Percentiles rank a stretch among this genome's conserved stretches.
Evolutionary conservation across 768 basidiomycete genomes (phyloP).

Genomic region (Mycena alexandri): DNA sequence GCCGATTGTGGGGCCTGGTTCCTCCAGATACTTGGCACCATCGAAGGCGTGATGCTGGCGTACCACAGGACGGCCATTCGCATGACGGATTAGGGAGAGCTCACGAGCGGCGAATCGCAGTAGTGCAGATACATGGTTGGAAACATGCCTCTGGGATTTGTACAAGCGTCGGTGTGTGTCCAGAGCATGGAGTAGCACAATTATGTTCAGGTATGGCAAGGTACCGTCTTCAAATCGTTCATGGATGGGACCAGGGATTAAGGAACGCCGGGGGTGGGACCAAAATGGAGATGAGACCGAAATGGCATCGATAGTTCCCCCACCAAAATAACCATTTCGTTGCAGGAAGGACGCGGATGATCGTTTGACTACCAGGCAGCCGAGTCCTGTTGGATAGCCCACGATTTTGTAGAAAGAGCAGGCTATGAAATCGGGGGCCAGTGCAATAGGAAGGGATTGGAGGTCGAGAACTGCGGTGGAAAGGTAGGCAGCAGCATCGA

Average conservation of each 20-base stretch:
- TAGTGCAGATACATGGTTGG: constrained; percentile 31
- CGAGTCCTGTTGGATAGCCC: constrained; percentile 69
- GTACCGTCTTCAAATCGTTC: constrained; percentile 37
- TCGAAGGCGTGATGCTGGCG: constrained; percentile 27
- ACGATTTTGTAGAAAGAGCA: constrained; percentile 74
- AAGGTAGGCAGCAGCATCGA: constrained; percentile 71
- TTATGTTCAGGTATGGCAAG: constrained; percentile 36
- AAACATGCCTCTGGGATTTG: constrained; percentile 34
- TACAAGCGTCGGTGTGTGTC: constrained; percentile 32
- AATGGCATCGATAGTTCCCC: constrained; percentile 68
- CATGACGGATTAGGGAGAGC: constrained; percentile 29
- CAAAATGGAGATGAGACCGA: constrained; percentile 57
- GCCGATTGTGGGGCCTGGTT: constrained; percentile 34
- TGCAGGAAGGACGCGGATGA: constrained; percentile 56
- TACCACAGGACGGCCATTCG: constrained; percentile 34
- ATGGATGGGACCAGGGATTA: constrained; percentile 31
- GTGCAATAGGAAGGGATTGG: constrained; percentile 37
- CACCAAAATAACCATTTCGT: constrained; percentile 66
- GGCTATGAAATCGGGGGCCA: constrained; percentile 67
- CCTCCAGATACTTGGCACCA: constrained; percentile 18
- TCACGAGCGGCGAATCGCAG: constrained; percentile 30
- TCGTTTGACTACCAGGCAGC: constrained; percentile 64
- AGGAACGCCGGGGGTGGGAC: constrained; percentile 29
- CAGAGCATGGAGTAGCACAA: constrained; percentile 33
- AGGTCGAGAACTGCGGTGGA: constrained; percentile 65